phyloP scores from a whole-genome alignment of 495 filamentous ascomycete genomes.

The Xylaria longipes region DNA sequence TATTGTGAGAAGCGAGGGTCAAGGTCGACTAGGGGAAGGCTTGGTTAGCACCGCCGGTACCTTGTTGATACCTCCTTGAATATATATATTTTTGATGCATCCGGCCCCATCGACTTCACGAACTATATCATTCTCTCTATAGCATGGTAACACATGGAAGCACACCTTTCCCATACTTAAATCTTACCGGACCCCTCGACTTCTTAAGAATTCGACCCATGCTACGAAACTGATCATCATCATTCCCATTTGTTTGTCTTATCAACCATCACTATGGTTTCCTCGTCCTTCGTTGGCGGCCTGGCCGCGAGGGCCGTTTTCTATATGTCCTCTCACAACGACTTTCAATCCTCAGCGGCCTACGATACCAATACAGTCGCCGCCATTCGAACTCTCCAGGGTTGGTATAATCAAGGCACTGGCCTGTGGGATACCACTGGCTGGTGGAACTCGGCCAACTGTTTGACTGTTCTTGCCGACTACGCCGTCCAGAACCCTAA shows the following conservation, averaged over 20 bases:
- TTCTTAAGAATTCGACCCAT: neutral
- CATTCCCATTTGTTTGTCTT: slow-evolving; percentile 10
- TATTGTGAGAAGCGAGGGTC: neutral
- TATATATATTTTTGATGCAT: slow-evolving; percentile 5
- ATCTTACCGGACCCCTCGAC: neutral
- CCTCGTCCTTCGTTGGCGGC: slow-evolving; percentile 41
- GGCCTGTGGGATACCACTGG: slow-evolving; percentile 71
- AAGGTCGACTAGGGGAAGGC: slow-evolving; percentile 4
- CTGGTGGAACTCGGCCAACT: slow-evolving; percentile 83
- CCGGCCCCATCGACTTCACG: neutral
- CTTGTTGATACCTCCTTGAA: slow-evolving; percentile 9
- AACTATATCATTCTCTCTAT: neutral
- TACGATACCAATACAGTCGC: slow-evolving; percentile 51
- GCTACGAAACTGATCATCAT: slow-evolving; percentile 5
- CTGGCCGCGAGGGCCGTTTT: slow-evolving; percentile 48
- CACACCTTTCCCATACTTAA: slow-evolving; percentile 12
- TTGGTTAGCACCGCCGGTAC: neutral
- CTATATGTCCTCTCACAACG: slow-evolving; percentile 41
- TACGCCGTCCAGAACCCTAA: slow-evolving; percentile 53
- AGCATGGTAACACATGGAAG: neutral
- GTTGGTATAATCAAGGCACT: slow-evolving; percentile 65
- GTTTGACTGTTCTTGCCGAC: slow-evolving; percentile 67
- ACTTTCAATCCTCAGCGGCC: slow-evolving; percentile 27
- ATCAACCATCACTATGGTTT: slow-evolving; percentile 36
- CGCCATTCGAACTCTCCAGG: slow-evolving; percentile 60